These are phyloP conservation scores for Trichothecium sympodiale DNA, from an alignment of 2,329 filamentous ascomycete species.

Conservation along the genomic window DNA sequence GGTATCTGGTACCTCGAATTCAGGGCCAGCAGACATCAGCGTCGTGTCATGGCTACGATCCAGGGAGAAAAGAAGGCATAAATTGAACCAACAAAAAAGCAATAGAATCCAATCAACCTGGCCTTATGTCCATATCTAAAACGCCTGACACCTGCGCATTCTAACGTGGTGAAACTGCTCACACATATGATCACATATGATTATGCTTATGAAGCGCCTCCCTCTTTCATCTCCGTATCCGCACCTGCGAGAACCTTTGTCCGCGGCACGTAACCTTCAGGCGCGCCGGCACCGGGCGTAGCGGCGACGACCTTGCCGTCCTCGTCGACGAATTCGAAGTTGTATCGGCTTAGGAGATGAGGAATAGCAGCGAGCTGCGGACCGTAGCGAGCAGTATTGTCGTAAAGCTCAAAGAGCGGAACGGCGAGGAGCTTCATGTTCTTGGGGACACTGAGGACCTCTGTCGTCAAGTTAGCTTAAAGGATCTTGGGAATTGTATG, in stretches of 20 bases:
- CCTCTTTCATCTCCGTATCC: constrained; percentile 50
- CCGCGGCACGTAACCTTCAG: constrained; percentile 48
- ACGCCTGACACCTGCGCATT: constrained; percentile 26
- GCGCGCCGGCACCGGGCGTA: constrained; percentile 59
- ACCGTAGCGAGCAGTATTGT: constrained; percentile 90
- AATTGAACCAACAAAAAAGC: not conserved
- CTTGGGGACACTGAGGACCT: constrained; percentile 92
- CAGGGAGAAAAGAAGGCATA: constrained; percentile 69
- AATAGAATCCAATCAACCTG: constrained; percentile 5
- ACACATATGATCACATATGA: constrained; percentile 12
- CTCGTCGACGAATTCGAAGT: constrained; percentile 96
- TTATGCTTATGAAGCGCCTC: constrained; percentile 21
- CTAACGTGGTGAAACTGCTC: constrained; percentile 9
- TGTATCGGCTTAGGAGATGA: constrained; percentile 86
- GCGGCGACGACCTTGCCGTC: constrained; percentile 75
- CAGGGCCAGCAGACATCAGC: constrained; percentile 59
- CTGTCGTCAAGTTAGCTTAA: constrained; percentile 31
- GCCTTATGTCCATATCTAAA: not conserved
- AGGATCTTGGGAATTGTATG: too few species aligned
- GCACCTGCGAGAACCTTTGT: constrained; percentile 55
- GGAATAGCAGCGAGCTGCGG: constrained; percentile 95
- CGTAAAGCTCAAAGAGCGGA: constrained; percentile 93
- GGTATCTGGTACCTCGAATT: constrained; percentile 96
- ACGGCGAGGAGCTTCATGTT: constrained; percentile 99
- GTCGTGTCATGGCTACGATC: constrained; percentile 84